Base-by-base conservation (phyloP, 257 asterid species). In the Dorcoceras hygrometricum region DNA sequence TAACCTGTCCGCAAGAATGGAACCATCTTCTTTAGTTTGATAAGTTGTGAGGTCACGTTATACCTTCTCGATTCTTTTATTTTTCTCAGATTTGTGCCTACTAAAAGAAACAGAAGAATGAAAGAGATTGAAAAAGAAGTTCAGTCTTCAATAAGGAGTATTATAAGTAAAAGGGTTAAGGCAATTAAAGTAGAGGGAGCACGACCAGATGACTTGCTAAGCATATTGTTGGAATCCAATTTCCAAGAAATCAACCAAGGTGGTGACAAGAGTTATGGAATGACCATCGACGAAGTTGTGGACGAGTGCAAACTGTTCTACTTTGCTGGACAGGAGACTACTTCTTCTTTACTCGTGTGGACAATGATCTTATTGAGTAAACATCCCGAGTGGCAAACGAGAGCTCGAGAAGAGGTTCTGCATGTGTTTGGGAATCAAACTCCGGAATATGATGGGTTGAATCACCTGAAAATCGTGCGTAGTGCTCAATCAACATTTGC, bases 301-400 rank as follows among this genome's bases (percentile, higher is more conserved):
- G 29, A 56, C 23, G 61, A 56, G 26, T 56, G 61, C 61, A 24
- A 56, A 14, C 16, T 56, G 18, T 56, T 56, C 11, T 56, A 56
- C 1, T 56, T 56, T 20, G 54, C 54, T 46, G 54, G 54, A 5
- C 54, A 46, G 20, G 22, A 18, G 20, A 46, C 54, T 14, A 46
- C 54, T 46, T 46, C 54, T 46, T 8, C 5, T 18, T 18, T 46
- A 3, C 54, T 46, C 4, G 54, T 5, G 18, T 56, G 61, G 61
- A 10, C 61, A 8, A 5, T 56, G 61, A 7, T 56, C 4, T 56
- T 56, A 23, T 56, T 56, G 61, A 56, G 61, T 23, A 56, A 9
- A 23, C 32, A 56, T 23, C 28, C 28, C 5, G 32, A 56, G 5
- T 56, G 61, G 61, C 61, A 56, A 14, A 23, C 18, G 0, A 22